Evolutionary conservation across 208 protist genomes (phyloP), one percentile per base, ranked within the genome.

Genomic region (Porcisia deanei): DNA sequence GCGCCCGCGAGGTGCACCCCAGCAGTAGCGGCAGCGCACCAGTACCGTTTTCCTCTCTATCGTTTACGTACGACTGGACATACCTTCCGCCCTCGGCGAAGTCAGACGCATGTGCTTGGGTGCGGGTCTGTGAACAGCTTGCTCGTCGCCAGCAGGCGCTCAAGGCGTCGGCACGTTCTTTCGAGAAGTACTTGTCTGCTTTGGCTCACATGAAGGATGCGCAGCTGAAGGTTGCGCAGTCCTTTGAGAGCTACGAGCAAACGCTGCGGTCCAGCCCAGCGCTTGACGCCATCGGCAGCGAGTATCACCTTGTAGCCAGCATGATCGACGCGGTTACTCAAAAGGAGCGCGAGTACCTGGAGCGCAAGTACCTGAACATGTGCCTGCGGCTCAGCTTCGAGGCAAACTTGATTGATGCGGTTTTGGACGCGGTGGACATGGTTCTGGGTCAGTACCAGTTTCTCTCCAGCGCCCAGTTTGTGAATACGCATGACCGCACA

Each of bases 401-500:
- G 75, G 74, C 79, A 22, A 81, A 81, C 43, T 86, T 88, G 69
- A 85, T 93, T n/a, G 86, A 93, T 30, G 76, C 87, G 20, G 89
- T 85, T 45, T 67, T 95, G 59, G 89, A 95, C 61, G 83, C 90
- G 6, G 83, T 93, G 58, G 92, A 95, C 66, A 70, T 88, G 41
- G 82, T 95, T 9, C 69, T 92, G 16, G 86, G 81, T 37, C 76
- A 93, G 45, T 93, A 91, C 55, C 69, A 71, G 59, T 84, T 78
- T 57, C 63, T 83, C 1, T 83, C 71, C 43, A 76, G 71, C 22
- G 59, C 79, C 8, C 76, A 84, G 76, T 59, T 81, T 20, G 78
- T 76, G 34, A 78, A 84, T 64, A 85, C 79, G 45, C 82, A 37
- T 2, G 63, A 80, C 49, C 61, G 53, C 39, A 83, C 60, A 53